A percentile compares a stretch with the other conserved stretches of the same genome.
These are phyloP conservation scores for Trypanosoma melophagium DNA, from an alignment of 208 protist genomes.

Conservation along the genomic window DNA sequence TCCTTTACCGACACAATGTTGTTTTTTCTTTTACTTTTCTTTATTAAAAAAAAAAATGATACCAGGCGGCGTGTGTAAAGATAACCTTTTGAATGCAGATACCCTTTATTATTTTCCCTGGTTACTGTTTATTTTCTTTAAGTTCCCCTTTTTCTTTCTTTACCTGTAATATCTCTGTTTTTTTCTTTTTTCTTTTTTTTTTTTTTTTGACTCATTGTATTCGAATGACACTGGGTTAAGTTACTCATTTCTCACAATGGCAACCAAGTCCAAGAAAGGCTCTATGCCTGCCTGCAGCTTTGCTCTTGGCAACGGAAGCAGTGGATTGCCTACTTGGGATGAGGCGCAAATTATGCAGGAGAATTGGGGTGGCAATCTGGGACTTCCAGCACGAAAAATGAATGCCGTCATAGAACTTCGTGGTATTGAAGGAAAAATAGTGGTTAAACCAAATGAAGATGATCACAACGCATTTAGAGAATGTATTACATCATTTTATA, in stretches of 20 bases:
- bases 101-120: no score
- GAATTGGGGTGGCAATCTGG: slow-evolving; percentile 69
- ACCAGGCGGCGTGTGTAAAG: neutral
- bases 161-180: neutral
- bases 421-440: slow-evolving; percentile 21
- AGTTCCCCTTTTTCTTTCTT: neutral
- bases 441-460: slow-evolving; percentile 10
- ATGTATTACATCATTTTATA: slow-evolving; percentile 12
- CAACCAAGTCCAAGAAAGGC: slow-evolving; percentile 20
- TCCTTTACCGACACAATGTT: neutral
- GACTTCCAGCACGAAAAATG: slow-evolving; percentile 14
- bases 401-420: slow-evolving; percentile 17
- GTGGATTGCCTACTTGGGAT: slow-evolving; percentile 70
- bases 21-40: neutral
- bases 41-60: neutral
- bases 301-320: slow-evolving; percentile 12
- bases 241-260: neutral
- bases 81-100: no score
- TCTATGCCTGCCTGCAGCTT: slow-evolving; percentile 13
- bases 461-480: slow-evolving; percentile 19
- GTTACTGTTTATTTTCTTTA: neutral
- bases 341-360: slow-evolving; percentile 69
- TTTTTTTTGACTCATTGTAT: neutral
- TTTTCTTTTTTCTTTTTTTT: neutral
- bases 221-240: neutral